Evolutionary conservation across 164 flowering plant genomes (phyloP), one percentile per base, ranked within the genome.

Genomic region (Umbilicus rupestris): DNA sequence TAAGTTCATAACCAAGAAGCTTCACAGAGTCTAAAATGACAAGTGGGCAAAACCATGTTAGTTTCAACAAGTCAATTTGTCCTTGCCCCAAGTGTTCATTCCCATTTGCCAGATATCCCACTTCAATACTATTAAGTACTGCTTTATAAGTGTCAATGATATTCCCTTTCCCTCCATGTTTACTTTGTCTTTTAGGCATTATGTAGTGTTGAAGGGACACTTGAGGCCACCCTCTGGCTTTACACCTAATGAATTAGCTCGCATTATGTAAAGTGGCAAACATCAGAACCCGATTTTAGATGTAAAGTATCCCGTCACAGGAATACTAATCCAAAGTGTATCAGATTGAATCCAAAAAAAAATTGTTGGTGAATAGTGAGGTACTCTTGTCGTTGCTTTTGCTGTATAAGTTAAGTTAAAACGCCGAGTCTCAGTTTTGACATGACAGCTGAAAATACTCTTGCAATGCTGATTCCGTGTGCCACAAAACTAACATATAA

Each of bases 221-320:
- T n/a, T n/a, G n/a, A n/a, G n/a, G 5, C n/a, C 7, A 19, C 24
- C n/a, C 24, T 47, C n/a, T n/a, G 52, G 52, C 52, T 22, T 47
- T 47, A 47, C n/a, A 22, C 22, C 19, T 19, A 47, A n/a, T 19
- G n/a, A 19, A 19, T 8, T 47, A 5, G 45, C 1, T 5, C 52
- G 52, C 52, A 47, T 47, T 47, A 47, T n/a, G 52, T 47, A 19
- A n/a, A 47, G 52, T 47, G 52, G 52, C 52, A n/a, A 47, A 47
- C 52, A 47, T 19, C n/a, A 11, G 9, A 6, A 47, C 52, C 52
- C n/a, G 52, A 47, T 47, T 47, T 47, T n/a, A n/a, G 24, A 47
- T 47, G 52, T 47, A 47, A 47, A 47, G n/a, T 7, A 47, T n/a
- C n/a, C n/a, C n/a, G n/a, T n/a, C n/a, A n/a, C 52, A 47, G 52